phyloP scores from a whole-genome alignment of 345 rosid species.

The Rhodamnia rubescens region DNA sequence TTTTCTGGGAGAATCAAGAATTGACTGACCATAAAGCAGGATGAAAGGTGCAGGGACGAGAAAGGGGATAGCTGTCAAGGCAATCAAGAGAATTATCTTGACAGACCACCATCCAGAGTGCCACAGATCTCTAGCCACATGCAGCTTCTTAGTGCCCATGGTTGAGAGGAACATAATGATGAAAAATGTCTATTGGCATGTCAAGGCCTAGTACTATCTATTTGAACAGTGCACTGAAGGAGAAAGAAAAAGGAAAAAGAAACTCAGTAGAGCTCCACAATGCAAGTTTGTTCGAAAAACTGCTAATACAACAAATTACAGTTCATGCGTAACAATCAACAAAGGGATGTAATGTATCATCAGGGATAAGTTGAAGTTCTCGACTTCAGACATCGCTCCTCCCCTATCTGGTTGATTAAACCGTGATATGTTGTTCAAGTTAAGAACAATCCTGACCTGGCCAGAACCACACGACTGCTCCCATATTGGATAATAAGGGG shows the following conservation, averaged over 20 bases:
- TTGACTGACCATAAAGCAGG: slow-evolving; percentile 62
- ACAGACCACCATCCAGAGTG: slow-evolving; percentile 96
- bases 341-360: not conserved
- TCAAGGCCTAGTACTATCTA: slow-evolving; percentile 1
- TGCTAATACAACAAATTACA: not conserved
- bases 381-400: not conserved
- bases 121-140: slow-evolving; percentile 64
- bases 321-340: not conserved
- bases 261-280: not conserved
- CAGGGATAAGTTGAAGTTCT: not conserved
- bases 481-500: not conserved
- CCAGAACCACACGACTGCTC: not conserved
- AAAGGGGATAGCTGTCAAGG: slow-evolving; percentile 51
- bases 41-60: slow-evolving; percentile 59
- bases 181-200: slow-evolving; percentile 39
- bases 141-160: slow-evolving; percentile 51
- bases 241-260: not conserved
- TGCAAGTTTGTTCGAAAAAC: not conserved
- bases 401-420: not conserved
- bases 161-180: slow-evolving; percentile 73
- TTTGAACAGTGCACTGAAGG: not conserved
- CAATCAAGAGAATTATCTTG: slow-evolving; percentile 56
- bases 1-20: not conserved
- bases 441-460: not conserved
- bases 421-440: not conserved